These are phyloP conservation scores for Euphorbia schlechtendalii DNA, from an alignment of 441 rosid species.

Conservation along the genomic window DNA sequence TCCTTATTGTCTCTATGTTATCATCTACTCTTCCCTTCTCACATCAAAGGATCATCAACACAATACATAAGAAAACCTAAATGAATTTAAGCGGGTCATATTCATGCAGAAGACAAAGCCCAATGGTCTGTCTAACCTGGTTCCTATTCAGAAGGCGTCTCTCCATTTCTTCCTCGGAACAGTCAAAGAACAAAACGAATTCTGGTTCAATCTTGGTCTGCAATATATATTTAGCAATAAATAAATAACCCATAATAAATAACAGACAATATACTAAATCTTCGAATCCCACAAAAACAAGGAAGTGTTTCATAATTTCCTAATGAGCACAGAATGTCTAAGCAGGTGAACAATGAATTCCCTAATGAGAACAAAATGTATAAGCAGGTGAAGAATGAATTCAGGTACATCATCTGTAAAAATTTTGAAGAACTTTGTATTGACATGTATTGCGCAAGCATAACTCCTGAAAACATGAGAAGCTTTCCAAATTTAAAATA, in stretches of 20 bases:
- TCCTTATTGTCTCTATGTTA: slow-evolving; percentile 81
- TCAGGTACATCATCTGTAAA: too few relatives aligned
- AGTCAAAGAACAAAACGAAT: slow-evolving; percentile 66
- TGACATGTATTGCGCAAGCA: neutral
- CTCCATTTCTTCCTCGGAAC: slow-evolving; percentile 84
- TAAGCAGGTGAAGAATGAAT: slow-evolving; percentile 1
- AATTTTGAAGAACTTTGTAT: neutral
- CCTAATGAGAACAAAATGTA: neutral
- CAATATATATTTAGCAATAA: slow-evolving; percentile 16
- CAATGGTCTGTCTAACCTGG: slow-evolving; percentile 46
- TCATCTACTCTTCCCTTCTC: slow-evolving; percentile 91
- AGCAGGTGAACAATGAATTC: too few relatives aligned
- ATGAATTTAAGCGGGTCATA: neutral
- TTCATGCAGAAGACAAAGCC: neutral
- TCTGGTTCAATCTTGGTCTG: slow-evolving; percentile 75
- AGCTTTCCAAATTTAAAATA: neutral
- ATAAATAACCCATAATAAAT: neutral
- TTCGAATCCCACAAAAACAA: neutral
- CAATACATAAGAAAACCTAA: slow-evolving; percentile 1
- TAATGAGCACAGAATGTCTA: too few relatives aligned
- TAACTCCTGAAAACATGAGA: neutral
- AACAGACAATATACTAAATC: neutral
- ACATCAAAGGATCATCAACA: slow-evolving; percentile 7
- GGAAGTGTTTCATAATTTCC: neutral
- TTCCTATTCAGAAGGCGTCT: slow-evolving; percentile 66